phyloP scores from a whole-genome alignment of 1,284 basidiomycete genomes.

The Agaricales sp. region DNA sequence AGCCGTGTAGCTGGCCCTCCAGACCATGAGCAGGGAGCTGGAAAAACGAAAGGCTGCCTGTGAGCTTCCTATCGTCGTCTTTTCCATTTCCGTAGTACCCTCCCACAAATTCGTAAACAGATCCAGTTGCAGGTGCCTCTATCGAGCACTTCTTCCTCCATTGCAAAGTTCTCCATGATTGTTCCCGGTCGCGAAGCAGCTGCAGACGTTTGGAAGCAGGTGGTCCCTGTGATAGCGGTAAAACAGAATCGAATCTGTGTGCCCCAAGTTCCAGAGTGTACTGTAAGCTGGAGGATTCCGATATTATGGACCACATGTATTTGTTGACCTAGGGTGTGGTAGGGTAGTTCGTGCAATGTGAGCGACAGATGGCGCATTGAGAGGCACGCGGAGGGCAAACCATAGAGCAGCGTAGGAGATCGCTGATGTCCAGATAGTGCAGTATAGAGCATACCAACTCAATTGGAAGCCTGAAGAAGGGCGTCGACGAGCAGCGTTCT shows the following conservation, averaged over 20 bases:
- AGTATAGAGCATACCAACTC: constrained; percentile 33
- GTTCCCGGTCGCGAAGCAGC: constrained; percentile 29
- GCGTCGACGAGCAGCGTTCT: not conserved
- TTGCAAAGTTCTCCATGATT: constrained; percentile 31
- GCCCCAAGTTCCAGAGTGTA: constrained; percentile 36
- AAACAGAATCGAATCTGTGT: constrained; percentile 27
- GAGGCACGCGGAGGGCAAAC: constrained; percentile 15
- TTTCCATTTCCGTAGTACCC: constrained; percentile 37
- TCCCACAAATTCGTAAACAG: constrained; percentile 39
- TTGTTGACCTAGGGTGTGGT: constrained; percentile 25
- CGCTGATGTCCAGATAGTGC: constrained; percentile 22
- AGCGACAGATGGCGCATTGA: constrained; percentile 2
- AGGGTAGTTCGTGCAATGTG: constrained; percentile 5
- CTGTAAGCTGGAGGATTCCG: constrained; percentile 30
- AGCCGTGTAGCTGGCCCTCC: constrained; percentile 13
- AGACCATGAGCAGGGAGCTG: constrained; percentile 21
- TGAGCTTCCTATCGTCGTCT: constrained; percentile 28
- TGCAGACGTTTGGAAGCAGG: constrained; percentile 28
- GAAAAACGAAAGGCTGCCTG: constrained; percentile 26
- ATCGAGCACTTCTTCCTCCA: constrained; percentile 27
- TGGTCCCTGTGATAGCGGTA: constrained; percentile 17
- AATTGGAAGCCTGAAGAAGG: constrained; percentile 24
- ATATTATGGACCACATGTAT: constrained; percentile 25
- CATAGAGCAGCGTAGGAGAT: constrained; percentile 25
- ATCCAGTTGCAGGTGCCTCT: constrained; percentile 30